These are phyloP conservation scores for Poa annua DNA, from an alignment of 176 grass and related monocot genomes.

Conservation along the genomic window DNA sequence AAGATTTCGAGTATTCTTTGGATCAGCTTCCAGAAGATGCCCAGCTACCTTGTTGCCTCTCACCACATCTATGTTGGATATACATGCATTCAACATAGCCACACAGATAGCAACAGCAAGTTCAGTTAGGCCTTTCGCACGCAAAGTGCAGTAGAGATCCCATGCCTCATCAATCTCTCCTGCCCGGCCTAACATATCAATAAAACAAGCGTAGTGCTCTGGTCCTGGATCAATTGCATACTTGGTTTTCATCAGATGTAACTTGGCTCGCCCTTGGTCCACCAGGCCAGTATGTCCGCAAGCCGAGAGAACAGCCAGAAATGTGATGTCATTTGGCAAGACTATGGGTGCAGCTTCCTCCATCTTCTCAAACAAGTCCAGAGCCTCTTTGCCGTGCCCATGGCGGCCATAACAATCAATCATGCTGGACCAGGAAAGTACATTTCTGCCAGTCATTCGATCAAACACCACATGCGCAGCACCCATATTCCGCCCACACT, in stretches of 20 bases:
- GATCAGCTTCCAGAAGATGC: conserved; percentile 48
- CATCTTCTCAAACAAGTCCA: conserved; percentile 60
- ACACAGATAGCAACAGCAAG: conserved; percentile 50
- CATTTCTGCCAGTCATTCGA: conserved; percentile 47
- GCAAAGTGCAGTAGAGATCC: conserved; percentile 57
- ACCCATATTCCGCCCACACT: conserved; percentile 50
- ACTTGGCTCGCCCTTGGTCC: conserved; percentile 46
- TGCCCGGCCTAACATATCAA: conserved; percentile 60
- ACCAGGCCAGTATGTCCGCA: conserved; percentile 65
- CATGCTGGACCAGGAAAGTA: conserved; percentile 75
- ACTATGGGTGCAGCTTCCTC: conserved; percentile 37
- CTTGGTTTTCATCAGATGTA: conserved; percentile 58
- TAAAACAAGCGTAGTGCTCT: conserved; percentile 63
- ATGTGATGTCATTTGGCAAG: conserved; percentile 67
- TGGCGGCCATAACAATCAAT: conserved; percentile 51
- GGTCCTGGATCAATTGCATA: conserved; percentile 54
- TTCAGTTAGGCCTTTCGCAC: neutral
- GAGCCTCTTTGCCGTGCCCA: conserved; percentile 48
- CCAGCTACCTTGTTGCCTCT: conserved; percentile 57
- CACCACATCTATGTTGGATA: conserved; percentile 49
- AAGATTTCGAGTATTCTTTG: conserved; percentile 53
- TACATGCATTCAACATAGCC: conserved; percentile 61
- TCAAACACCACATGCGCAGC: conserved; percentile 49
- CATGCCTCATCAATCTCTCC: conserved; percentile 63
- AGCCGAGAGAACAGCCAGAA: conserved; percentile 63